Evolutionary conservation across 495 filamentous ascomycete genomes (phyloP).

Genomic region (Aspergillus affinis): DNA sequence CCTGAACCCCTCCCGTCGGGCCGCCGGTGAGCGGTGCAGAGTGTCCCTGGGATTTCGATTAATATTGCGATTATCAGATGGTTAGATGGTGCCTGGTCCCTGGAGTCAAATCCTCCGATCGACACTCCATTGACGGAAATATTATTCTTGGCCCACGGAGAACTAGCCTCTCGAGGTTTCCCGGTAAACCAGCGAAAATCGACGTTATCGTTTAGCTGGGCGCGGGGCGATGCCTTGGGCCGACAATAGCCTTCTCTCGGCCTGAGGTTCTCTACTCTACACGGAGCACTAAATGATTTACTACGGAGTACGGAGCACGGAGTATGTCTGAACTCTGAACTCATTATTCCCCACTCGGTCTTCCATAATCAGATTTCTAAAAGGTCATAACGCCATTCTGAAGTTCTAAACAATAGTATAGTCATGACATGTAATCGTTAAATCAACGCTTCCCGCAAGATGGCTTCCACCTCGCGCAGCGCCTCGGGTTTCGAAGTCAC

Average conservation of each 20-base stretch:
- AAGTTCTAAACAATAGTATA: background rate
- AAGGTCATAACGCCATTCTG: background rate
- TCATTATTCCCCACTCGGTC: too few species aligned
- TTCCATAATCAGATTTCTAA: background rate
- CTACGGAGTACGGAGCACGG: too few species aligned
- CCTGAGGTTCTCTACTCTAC: too few species aligned
- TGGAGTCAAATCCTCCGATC: background rate
- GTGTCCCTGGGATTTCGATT: too few species aligned
- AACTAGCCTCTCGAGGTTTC: background rate
- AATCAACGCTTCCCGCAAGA: conserved; percentile 34
- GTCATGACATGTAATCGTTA: conserved; percentile 6
- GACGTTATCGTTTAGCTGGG: background rate
- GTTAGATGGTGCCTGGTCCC: too few species aligned
- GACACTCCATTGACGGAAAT: background rate
- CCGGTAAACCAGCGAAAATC: background rate
- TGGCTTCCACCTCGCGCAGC: conserved; percentile 46
- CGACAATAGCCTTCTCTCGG: background rate
- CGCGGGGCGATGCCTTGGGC: background rate
- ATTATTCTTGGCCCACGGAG: background rate
- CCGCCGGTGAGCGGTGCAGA: too few species aligned
- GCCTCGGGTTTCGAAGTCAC: conserved; percentile 55
- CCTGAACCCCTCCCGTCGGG: too few species aligned
- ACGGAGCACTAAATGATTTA: too few species aligned
- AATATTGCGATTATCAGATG: too few species aligned
- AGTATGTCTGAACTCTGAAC: too few species aligned